Evolutionary conservation across 352 stramenopile genomes (phyloP).

Genomic region (Thalassiosira hispida): DNA sequence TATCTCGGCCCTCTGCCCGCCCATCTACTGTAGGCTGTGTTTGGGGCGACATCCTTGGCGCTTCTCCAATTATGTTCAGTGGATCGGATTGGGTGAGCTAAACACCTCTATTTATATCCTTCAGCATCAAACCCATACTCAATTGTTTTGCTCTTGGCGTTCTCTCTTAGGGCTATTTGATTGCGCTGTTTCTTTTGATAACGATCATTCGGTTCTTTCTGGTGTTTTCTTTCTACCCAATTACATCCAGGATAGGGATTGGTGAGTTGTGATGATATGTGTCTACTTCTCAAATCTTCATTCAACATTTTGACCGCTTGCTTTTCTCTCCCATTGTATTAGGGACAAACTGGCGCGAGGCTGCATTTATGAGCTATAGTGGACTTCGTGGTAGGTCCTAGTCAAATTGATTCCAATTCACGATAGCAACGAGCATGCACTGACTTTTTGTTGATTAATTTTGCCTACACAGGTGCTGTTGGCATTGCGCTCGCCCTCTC

Average conservation of each 20-base stretch:
- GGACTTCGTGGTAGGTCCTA: conserved; percentile 84
- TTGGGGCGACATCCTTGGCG: conserved; percentile 15
- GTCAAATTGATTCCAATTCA: too few relatives aligned
- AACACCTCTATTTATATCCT: neutral
- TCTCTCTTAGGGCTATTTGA: conserved; percentile 64
- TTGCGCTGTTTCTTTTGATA: conserved; percentile 71
- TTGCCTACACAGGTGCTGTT: conserved; percentile 68
- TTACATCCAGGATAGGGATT: conserved; percentile 38
- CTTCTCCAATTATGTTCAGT: neutral
- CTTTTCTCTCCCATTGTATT: conserved; percentile 10
- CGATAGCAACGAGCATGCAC: too few relatives aligned
- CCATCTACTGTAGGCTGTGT: neutral
- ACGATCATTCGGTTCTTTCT: conserved; percentile 67
- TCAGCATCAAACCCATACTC: neutral
- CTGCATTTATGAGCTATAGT: conserved; percentile 75
- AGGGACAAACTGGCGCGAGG: conserved; percentile 43
- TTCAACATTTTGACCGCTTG: neutral
- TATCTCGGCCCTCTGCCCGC: neutral
- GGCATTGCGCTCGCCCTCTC: conserved; percentile 81
- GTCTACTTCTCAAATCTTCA: neutral
- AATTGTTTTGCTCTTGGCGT: neutral
- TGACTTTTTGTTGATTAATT: too few relatives aligned
- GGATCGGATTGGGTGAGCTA: conserved; percentile 6
- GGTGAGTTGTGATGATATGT: neutral
- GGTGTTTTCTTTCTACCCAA: conserved; percentile 68